These are phyloP conservation scores for Solanum clarkiae DNA, from an alignment of 257 asterid species.

Conservation along the genomic window DNA sequence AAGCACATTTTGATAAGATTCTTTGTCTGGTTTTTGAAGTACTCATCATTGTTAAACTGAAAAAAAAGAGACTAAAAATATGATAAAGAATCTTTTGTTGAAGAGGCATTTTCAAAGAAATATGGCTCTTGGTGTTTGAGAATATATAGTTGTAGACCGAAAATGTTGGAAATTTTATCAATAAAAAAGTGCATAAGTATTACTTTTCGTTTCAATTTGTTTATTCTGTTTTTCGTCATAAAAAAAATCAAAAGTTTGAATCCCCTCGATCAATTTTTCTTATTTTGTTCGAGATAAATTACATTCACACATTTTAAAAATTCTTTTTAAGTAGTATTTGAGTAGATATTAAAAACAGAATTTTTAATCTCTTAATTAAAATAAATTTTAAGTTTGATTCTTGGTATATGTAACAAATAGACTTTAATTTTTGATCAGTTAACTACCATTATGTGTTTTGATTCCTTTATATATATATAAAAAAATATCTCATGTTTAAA, in stretches of 20 bases:
- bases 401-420: not conserved
- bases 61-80: not conserved
- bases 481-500: not conserved
- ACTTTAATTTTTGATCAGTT: not conserved
- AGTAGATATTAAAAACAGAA: not conserved
- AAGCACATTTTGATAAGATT: not conserved
- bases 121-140: not conserved
- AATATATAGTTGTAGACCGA: not conserved
- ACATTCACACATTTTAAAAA: not conserved
- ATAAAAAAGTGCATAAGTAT: not conserved
- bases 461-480: not conserved
- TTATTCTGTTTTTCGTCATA: not conserved
- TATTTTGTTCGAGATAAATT: not conserved
- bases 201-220: not conserved
- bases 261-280: not conserved
- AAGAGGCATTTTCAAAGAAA: not conserved
- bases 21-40: not conserved
- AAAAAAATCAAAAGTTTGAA: not conserved
- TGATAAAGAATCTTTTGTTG: not conserved
- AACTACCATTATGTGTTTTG: not conserved
- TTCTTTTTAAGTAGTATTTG: not conserved
- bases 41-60: not conserved
- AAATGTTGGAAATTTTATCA: not conserved
- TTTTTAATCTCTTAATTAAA: not conserved
- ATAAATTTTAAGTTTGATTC: not conserved